Percentiles rank a stretch among this genome's conserved stretches.
These are phyloP conservation scores for Verticillium albo-atrum DNA, from an alignment of 2,329 filamentous ascomycete genomes.

Conservation along the genomic window DNA sequence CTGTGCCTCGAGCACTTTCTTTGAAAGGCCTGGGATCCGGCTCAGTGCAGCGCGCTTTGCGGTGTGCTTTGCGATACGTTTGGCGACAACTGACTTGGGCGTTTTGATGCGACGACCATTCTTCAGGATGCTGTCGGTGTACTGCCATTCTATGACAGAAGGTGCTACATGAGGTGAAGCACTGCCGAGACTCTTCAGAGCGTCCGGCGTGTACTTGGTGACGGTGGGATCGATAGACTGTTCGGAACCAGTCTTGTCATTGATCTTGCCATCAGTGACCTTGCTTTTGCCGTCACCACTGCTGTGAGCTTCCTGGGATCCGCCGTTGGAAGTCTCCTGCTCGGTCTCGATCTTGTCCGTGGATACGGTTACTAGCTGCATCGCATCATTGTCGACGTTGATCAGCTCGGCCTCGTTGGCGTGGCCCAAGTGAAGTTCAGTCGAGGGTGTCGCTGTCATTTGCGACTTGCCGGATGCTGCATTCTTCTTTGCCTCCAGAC, in stretches of 20 bases:
- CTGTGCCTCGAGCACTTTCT: no score
- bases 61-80: not conserved
- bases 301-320: no score
- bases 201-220: not conserved
- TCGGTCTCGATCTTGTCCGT: no score
- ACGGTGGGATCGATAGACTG: not conserved
- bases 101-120: not conserved
- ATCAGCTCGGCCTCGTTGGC: no score
- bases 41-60: not conserved
- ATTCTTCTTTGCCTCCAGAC: not conserved
- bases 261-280: not conserved
- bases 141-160: not conserved
- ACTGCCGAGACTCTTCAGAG: not conserved
- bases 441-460: no score
- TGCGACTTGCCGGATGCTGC: no score
- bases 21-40: no score
- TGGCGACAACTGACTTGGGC: not conserved
- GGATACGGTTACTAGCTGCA: no score
- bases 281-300: not conserved
- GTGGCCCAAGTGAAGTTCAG: no score
- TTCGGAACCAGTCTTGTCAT: not conserved
- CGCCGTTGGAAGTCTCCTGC: no score
- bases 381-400: no score
- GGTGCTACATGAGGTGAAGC: not conserved
- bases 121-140: not conserved